Evolutionary conservation across 2,329 filamentous ascomycete genomes (phyloP), one percentile per base, ranked within the genome.

Genomic region (Magnaporthiopsis rhizophila): DNA sequence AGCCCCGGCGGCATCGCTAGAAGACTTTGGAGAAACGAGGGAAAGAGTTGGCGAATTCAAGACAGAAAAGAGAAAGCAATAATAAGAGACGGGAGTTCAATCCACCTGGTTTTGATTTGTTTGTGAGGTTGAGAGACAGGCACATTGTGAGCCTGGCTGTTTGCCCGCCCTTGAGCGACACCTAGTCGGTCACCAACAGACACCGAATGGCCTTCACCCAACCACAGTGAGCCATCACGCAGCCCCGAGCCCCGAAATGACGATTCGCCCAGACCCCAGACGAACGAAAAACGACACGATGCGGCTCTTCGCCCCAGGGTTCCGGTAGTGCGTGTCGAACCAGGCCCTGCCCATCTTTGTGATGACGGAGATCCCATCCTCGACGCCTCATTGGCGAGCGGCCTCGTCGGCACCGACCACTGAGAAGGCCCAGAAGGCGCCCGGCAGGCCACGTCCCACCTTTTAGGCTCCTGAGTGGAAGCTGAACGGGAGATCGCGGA

Each of bases 281-380:
- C 34, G 30, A 36, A 61, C 24, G 13, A 32, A 34, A 62, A 65
- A 32, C 24, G 64, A 61, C 45, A 21, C 45, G 45, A 67, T 70
- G 71, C 71, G 72, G 72, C 72, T 74, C 71, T 73, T 70, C 65
- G 60, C 28, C 63, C 57, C 65, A 67, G 62, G 66, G 68, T 71
- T 69, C 45, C 45, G 45, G 45, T 53, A 53, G 45, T 53, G 45
- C 45, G 45, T 53, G 45, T 53, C 45, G 45, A 53, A 5, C 45
- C 18, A 24, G 45, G 8, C 45, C 45, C 21, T n/a, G 21, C 45
- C 45, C 21, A 7, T 24, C 45, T 53, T 24, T 68, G 69, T 70
- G 69, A 72, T 68, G 65, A 66, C 34, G 34, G 58, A 66, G 62
- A 62, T 60, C 59, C 64, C 57, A 32, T 61, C 67, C 68, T 62